phyloP scores from a whole-genome alignment of 2,329 filamentous ascomycete genomes.

The Ophiostoma ulmi region DNA sequence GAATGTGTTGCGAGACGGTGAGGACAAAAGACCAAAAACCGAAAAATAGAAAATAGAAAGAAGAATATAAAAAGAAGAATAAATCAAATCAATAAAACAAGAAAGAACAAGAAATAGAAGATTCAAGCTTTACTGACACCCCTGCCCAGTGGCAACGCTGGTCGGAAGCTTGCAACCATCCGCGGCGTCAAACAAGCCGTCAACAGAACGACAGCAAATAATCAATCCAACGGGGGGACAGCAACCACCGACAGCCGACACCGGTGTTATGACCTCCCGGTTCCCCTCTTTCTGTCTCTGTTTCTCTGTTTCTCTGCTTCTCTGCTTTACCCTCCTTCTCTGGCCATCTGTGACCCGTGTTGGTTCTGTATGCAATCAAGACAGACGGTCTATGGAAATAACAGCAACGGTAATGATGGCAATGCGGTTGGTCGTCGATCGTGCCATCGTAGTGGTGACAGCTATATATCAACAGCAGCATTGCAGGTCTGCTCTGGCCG shows the following conservation, averaged over 20 bases:
- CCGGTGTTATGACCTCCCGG: conserved; percentile 10
- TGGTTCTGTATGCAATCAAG: background rate
- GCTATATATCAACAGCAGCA: background rate
- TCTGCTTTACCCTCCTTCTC: background rate
- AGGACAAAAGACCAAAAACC: background rate
- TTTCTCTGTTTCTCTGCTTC: background rate
- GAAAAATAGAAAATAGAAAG: background rate
- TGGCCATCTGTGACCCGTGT: background rate
- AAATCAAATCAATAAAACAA: background rate
- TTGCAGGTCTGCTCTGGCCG: background rate
- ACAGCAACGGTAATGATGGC: background rate
- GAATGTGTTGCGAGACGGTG: background rate
- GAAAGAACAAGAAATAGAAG: background rate
- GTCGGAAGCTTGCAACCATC: background rate
- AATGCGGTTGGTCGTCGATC: background rate
- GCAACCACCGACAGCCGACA: background rate
- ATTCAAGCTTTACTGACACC: background rate
- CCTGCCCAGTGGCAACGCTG: background rate
- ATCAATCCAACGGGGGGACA: background rate
- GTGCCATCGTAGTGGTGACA: background rate
- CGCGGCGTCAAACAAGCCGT: background rate
- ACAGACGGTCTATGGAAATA: background rate
- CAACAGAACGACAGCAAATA: background rate
- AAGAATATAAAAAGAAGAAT: background rate
- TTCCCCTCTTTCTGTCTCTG: background rate